Conservation (phyloP, 495 filamentous ascomycete species). For the Thermothielavioides terrestris region DNA sequence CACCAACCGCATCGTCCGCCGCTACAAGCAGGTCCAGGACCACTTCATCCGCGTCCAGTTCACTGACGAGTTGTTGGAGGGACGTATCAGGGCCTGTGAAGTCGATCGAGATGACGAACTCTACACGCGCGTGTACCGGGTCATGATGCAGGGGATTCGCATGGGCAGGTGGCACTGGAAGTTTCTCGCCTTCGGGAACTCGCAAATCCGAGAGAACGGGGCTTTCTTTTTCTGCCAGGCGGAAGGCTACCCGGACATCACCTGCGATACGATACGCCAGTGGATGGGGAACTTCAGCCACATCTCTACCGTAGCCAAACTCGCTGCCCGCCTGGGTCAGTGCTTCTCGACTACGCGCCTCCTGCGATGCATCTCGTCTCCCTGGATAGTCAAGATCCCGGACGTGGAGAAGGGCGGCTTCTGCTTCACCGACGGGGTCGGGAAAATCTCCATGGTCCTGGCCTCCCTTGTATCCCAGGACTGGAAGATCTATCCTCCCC, state of each 20-base stretch:
- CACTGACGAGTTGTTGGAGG: slow-evolving; percentile 60
- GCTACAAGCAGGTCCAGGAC: slow-evolving; percentile 58
- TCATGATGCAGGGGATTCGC: slow-evolving; percentile 67
- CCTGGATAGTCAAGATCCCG: slow-evolving; percentile 36
- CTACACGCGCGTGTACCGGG: slow-evolving; percentile 62
- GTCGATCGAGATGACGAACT: slow-evolving; percentile 54
- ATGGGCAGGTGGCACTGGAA: slow-evolving; percentile 76
- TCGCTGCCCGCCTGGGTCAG: slow-evolving; percentile 81
- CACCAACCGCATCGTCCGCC: slow-evolving; percentile 77
- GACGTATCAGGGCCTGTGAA: slow-evolving; percentile 39
- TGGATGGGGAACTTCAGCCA: slow-evolving; percentile 86
- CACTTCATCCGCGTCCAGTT: slow-evolving; percentile 90
- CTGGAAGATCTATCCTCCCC: slow-evolving; percentile 48
- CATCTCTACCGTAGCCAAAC: slow-evolving; percentile 73
- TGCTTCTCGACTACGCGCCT: slow-evolving; percentile 89
- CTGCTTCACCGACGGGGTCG: slow-evolving; percentile 87
- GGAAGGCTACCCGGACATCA: slow-evolving; percentile 45
- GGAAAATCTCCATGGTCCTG: slow-evolving; percentile 76
- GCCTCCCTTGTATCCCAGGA: slow-evolving; percentile 60
- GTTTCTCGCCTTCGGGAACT: slow-evolving; percentile 93
- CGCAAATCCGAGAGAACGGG: slow-evolving; percentile 85
- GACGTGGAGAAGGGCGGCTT: slow-evolving; percentile 61
- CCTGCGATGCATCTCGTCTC: slow-evolving; percentile 41
- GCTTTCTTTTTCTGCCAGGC: slow-evolving; percentile 69
- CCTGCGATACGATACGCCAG: slow-evolving; percentile 64